phyloP scores from a whole-genome alignment of 345 rosid genomes.

The Salix caprea region DNA sequence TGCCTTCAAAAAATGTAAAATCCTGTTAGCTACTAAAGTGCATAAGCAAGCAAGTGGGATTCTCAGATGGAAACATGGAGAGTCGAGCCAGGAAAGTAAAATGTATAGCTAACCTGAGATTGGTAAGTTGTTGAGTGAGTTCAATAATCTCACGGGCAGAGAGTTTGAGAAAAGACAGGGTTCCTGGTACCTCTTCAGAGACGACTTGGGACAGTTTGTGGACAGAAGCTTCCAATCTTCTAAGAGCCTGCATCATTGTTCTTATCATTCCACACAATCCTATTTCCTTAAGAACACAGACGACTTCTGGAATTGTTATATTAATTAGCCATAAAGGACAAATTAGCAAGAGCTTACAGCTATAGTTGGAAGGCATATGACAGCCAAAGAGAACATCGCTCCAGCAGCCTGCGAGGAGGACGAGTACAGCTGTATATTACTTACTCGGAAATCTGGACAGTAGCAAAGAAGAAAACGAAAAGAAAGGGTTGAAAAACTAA shows the following conservation, averaged over 20 bases:
- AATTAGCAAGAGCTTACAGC: constrained; percentile 12
- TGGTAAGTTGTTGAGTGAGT: constrained; percentile 30
- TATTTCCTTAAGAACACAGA: too few species aligned
- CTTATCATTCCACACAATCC: too few species aligned
- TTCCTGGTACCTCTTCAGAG: constrained; percentile 35
- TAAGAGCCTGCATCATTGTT: constrained; percentile 23
- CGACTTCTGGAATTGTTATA: too few species aligned
- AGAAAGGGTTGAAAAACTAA: not conserved
- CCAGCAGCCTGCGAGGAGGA: constrained; percentile 22
- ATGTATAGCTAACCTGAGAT: constrained; percentile 7
- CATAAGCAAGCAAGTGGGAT: too few species aligned
- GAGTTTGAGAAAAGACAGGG: constrained; percentile 33
- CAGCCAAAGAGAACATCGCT: constrained; percentile 19
- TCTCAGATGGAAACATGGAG: too few species aligned
- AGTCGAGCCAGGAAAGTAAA: too few species aligned
- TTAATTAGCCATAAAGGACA: not conserved
- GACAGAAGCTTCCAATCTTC: constrained; percentile 23
- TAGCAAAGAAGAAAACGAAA: too few species aligned
- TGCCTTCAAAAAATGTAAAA: too few species aligned
- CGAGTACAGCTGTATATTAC: not conserved
- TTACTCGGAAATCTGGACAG: not conserved
- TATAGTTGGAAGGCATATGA: constrained; percentile 30
- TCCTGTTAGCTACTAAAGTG: too few species aligned
- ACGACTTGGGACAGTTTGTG: constrained; percentile 21
- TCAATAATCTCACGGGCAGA: constrained; percentile 33